Evolutionary conservation across 139 green algal genomes (phyloP).

Genomic region (Marvania coccoides): DNA sequence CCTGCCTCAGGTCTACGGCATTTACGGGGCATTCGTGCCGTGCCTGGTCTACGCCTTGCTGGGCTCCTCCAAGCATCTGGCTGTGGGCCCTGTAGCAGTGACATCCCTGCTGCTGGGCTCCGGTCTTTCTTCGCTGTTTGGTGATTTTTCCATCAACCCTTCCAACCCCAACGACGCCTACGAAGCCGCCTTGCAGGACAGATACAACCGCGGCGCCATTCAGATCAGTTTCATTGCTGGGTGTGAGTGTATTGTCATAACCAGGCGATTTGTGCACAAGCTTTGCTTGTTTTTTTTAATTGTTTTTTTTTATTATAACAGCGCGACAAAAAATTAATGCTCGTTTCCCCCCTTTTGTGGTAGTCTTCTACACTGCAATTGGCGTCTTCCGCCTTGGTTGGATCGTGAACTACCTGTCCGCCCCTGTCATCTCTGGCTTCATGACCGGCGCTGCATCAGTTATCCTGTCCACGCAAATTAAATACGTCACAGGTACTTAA

Average conservation of each 20-base stretch:
- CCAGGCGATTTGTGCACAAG: too few relatives aligned
- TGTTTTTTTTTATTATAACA: too few relatives aligned
- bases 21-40: conserved; percentile 82
- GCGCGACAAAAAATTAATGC: too few relatives aligned
- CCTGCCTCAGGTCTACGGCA: conserved; percentile 67
- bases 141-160: too few relatives aligned
- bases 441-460: conserved; percentile 78
- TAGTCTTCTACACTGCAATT: conserved; percentile 60
- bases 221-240: conserved; percentile 72
- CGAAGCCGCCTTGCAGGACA: not conserved
- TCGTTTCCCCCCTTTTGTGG: too few relatives aligned
- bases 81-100: conserved; percentile 63
- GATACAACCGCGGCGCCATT: conserved; percentile 37
- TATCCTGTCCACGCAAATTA: conserved; percentile 35
- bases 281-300: too few relatives aligned
- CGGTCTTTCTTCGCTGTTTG: conserved; percentile 17
- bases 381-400: conserved; percentile 73
- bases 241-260: too few relatives aligned
- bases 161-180: too few relatives aligned
- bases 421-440: conserved; percentile 80
- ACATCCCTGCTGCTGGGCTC: conserved; percentile 44
- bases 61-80: conserved; percentile 60
- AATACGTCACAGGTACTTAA: conserved; percentile 42
- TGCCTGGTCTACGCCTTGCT: conserved; percentile 68
- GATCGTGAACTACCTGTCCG: conserved; percentile 76